These are phyloP conservation scores for Gynandropsis gynandra DNA, from an alignment of 345 rosid species.

Conservation along the genomic window DNA sequence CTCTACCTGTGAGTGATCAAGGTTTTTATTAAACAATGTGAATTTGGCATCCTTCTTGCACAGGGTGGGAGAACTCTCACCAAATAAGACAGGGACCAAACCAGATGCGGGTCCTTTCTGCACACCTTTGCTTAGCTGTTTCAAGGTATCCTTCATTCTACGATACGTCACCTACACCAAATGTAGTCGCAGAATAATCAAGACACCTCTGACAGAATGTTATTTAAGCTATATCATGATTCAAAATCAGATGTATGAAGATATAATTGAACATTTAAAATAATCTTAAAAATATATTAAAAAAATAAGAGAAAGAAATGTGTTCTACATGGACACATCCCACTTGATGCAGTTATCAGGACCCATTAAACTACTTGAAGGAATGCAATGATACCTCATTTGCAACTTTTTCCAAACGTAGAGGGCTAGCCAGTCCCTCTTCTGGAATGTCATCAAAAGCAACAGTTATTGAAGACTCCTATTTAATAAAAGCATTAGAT, in stretches of 20 bases:
- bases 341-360: background rate
- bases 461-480: conserved; percentile 83
- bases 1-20: conserved; percentile 82
- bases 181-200: background rate
- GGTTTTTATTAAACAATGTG: conserved; percentile 57
- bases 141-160: conserved; percentile 87
- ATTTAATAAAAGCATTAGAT: conserved; percentile 4
- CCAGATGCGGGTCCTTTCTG: conserved; percentile 84
- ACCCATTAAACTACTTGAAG: background rate
- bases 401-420: conserved; percentile 81
- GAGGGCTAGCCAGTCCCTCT: conserved; percentile 68
- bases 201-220: background rate
- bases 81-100: conserved; percentile 76
- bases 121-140: conserved; percentile 80
- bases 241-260: background rate
- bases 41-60: conserved; percentile 52
- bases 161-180: conserved; percentile 66
- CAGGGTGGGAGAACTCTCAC: conserved; percentile 54
- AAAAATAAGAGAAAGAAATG: background rate
- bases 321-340: background rate
- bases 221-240: background rate
- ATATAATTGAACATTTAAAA: background rate
- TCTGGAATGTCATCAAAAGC: conserved; percentile 90
- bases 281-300: background rate
- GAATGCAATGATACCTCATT: conserved; percentile 56